A percentile compares a stretch with the other conserved stretches of the same genome.
Conservation (phyloP, 75 land plant genomes). For the Gnetum montanum region DNA sequence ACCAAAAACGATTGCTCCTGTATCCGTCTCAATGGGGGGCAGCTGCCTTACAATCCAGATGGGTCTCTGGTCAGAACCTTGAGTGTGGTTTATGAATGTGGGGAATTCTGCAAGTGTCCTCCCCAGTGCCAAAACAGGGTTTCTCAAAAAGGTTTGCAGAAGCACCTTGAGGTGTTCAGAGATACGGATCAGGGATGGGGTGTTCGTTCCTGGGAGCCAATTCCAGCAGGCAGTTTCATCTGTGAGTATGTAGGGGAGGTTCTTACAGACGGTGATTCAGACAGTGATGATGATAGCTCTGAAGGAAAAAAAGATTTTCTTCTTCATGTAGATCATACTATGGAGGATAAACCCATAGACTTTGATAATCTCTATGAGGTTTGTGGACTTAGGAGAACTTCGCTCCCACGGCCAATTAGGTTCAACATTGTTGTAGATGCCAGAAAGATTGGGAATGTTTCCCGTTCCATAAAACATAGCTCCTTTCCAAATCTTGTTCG, state of each 20-base stretch:
- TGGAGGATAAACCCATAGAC: conserved; percentile 5
- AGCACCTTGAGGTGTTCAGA: conserved; percentile 37
- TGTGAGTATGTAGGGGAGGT: conserved; percentile 36
- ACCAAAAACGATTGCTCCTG: conserved; percentile 14
- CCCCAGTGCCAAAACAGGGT: conserved; percentile 21
- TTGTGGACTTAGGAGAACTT: too few species aligned
- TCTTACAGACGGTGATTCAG: neutral
- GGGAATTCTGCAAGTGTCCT: conserved; percentile 17
- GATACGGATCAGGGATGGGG: conserved; percentile 40
- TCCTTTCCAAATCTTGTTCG: conserved; percentile 64
- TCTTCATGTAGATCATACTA: conserved; percentile 24
- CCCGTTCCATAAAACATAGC: conserved; percentile 84
- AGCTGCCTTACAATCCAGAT: conserved; percentile 18
- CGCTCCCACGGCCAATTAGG: neutral
- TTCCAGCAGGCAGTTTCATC: conserved; percentile 36
- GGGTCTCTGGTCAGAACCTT: conserved; percentile 21
- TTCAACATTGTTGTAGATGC: conserved; percentile 39
- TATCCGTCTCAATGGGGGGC: conserved; percentile 13
- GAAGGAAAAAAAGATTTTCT: conserved; percentile 44
- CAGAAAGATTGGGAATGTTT: conserved; percentile 47
- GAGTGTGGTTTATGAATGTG: conserved; percentile 28
- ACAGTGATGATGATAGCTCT: conserved; percentile 5
- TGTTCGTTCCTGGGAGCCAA: conserved; percentile 34
- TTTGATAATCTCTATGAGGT: conserved; percentile 23
- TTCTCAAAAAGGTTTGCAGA: conserved; percentile 19